phyloP scores from a whole-genome alignment of 768 basidiomycete genomes.

The Podaxis sp. region DNA sequence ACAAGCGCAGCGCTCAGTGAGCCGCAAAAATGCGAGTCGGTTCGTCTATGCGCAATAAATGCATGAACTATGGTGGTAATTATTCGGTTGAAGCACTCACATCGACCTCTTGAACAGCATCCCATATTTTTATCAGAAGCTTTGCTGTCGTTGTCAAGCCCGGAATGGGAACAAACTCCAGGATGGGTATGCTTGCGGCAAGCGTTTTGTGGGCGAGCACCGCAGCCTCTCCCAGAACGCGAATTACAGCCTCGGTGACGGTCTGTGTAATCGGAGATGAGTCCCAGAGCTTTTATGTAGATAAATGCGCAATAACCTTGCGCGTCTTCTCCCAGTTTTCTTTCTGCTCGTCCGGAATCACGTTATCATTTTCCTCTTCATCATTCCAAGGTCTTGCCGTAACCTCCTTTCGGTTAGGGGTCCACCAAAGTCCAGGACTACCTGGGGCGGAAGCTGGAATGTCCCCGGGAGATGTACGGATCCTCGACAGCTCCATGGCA shows the following conservation, averaged over 20 bases:
- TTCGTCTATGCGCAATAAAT: constrained; percentile 45
- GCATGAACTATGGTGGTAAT: neutral
- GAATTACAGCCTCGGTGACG: constrained; percentile 32
- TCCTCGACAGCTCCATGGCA: constrained; percentile 5
- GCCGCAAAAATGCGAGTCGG: constrained; percentile 59
- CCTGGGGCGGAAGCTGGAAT: constrained; percentile 9
- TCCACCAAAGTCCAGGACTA: constrained; percentile 6
- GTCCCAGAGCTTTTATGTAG: constrained; percentile 1
- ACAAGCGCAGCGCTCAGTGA: constrained; percentile 70
- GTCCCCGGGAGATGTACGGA: constrained; percentile 5
- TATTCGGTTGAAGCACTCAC: constrained; percentile 32
- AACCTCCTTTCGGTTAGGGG: constrained; percentile 14
- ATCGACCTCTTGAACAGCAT: constrained; percentile 53
- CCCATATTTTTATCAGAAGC: constrained; percentile 60
- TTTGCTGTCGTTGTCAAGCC: constrained; percentile 50
- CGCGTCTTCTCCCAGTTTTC: constrained; percentile 33
- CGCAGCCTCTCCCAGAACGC: constrained; percentile 36
- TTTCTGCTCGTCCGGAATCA: constrained; percentile 34
- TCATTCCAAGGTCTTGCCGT: constrained; percentile 26
- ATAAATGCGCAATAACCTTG: constrained; percentile 19
- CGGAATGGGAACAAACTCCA: constrained; percentile 49
- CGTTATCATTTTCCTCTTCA: constrained; percentile 26
- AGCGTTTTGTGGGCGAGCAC: constrained; percentile 44
- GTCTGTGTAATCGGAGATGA: constrained; percentile 18
- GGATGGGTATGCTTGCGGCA: constrained; percentile 33